These are phyloP conservation scores for Macrophomina tecta DNA, from an alignment of 2,329 filamentous ascomycete species.

Conservation along the genomic window DNA sequence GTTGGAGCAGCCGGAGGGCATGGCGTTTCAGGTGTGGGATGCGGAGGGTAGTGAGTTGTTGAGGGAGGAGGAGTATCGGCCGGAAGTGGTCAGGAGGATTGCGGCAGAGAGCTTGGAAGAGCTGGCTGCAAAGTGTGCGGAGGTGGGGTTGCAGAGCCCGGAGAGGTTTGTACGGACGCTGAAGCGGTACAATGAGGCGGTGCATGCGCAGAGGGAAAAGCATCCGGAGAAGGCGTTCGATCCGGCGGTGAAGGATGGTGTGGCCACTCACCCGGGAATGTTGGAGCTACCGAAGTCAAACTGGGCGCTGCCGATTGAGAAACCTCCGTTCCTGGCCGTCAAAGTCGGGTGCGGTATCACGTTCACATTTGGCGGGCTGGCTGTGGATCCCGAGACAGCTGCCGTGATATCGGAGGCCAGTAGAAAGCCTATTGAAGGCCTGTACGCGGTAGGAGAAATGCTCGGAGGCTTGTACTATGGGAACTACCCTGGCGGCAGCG, in stretches of 20 bases:
- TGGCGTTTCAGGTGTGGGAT: conserved; percentile 72
- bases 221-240: conserved; percentile 59
- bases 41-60: conserved; percentile 58
- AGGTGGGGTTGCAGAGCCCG: conserved; percentile 55
- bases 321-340: conserved; percentile 66
- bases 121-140: conserved; percentile 58
- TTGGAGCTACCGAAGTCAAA: conserved; percentile 66
- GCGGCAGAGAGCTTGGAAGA: conserved; percentile 59
- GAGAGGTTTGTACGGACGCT: conserved; percentile 60
- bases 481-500: conserved; percentile 69
- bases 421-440: conserved; percentile 56
- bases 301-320: conserved; percentile 66
- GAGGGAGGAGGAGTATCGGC: conserved; percentile 66
- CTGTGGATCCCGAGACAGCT: conserved; percentile 61
- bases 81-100: conserved; percentile 62
- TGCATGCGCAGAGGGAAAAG: conserved; percentile 54
- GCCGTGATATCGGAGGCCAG: conserved; percentile 57
- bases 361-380: conserved; percentile 71
- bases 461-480: conserved; percentile 54
- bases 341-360: conserved; percentile 70
- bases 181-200: conserved; percentile 64
- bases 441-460: conserved; percentile 71
- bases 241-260: conserved; percentile 65
- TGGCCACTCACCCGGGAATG: conserved; percentile 63
- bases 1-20: conserved; percentile 61